phyloP scores from a whole-genome alignment of 768 basidiomycete genomes.

The Tricholomella constricta region DNA sequence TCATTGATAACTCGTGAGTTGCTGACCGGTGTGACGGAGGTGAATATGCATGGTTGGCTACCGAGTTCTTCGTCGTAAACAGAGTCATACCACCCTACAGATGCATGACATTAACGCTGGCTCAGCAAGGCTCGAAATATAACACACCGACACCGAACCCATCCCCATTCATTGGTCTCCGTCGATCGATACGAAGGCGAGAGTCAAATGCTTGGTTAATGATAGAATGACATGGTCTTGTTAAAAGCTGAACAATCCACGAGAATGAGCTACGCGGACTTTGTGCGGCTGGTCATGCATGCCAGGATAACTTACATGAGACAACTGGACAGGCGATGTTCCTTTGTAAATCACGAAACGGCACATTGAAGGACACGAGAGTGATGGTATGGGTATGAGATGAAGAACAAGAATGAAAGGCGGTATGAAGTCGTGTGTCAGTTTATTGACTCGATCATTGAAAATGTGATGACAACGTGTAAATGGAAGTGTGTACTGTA shows the following conservation, averaged over 20 bases:
- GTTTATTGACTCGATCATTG: neutral
- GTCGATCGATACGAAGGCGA: conserved; percentile 76
- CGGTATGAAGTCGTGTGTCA: neutral
- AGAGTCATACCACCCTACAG: conserved; percentile 92
- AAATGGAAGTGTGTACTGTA: conserved; percentile 12
- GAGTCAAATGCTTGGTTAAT: conserved; percentile 98
- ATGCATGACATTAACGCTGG: neutral
- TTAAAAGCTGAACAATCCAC: conserved; percentile 63
- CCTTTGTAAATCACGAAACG: conserved; percentile 96
- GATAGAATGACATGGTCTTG: conserved; percentile 92
- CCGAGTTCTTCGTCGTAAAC: conserved; percentile 82
- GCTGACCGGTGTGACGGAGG: conserved; percentile 87
- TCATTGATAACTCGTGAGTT: neutral
- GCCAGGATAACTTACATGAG: conserved; percentile 57
- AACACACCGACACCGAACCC: conserved; percentile 91
- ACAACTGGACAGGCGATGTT: conserved; percentile 88
- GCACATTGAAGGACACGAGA: conserved; percentile 55
- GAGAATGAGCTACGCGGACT: conserved; percentile 6
- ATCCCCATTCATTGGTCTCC: conserved; percentile 91
- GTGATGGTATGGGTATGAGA: neutral
- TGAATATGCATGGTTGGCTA: conserved; percentile 92
- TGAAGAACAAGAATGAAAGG: neutral
- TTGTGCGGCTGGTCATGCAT: neutral
- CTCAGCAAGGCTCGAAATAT: neutral
- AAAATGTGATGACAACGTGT: conserved; percentile 26